A percentile compares a stretch with the other conserved stretches of the same genome.
Conservation (phyloP, 2,329 filamentous ascomycete species). For the Neurospora crassa region DNA sequence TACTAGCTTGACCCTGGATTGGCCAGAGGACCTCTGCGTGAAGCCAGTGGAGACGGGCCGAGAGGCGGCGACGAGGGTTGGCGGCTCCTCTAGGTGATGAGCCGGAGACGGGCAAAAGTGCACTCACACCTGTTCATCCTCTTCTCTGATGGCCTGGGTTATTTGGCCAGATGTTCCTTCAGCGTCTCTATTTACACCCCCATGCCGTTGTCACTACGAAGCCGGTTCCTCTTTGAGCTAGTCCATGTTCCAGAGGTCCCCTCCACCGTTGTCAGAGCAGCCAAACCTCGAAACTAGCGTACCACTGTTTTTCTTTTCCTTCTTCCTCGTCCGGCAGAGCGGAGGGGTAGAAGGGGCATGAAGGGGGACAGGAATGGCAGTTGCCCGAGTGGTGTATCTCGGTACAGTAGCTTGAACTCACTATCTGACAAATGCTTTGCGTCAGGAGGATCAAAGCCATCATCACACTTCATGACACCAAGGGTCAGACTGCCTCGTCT, state of each 20-base stretch:
- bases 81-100: not conserved
- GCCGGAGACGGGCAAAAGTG: constrained; percentile 2
- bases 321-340: constrained; percentile 16
- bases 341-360: not conserved
- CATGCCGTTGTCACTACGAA: constrained; percentile 1
- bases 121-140: constrained; percentile 12
- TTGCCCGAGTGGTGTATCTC: not conserved
- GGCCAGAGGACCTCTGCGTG: constrained; percentile 9
- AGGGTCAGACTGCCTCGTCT: not conserved
- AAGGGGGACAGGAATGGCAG: not conserved
- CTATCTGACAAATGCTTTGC: not conserved
- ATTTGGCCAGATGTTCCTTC: constrained; percentile 7
- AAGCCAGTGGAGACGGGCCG: constrained; percentile 9
- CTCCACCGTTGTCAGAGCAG: constrained; percentile 7
- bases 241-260: constrained; percentile 3
- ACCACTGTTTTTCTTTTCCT: constrained; percentile 3
- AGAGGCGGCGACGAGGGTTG: constrained; percentile 7
- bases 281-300: constrained; percentile 6
- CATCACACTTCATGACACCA: not conserved
- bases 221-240: constrained; percentile 4
- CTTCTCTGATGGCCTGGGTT: constrained; percentile 7
- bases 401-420: not conserved
- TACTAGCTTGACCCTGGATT: constrained; percentile 16
- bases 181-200: constrained; percentile 9
- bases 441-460: not conserved